Evolutionary conservation across 495 filamentous ascomycete genomes (phyloP).

Genomic region (Cudoniella acicularis): DNA sequence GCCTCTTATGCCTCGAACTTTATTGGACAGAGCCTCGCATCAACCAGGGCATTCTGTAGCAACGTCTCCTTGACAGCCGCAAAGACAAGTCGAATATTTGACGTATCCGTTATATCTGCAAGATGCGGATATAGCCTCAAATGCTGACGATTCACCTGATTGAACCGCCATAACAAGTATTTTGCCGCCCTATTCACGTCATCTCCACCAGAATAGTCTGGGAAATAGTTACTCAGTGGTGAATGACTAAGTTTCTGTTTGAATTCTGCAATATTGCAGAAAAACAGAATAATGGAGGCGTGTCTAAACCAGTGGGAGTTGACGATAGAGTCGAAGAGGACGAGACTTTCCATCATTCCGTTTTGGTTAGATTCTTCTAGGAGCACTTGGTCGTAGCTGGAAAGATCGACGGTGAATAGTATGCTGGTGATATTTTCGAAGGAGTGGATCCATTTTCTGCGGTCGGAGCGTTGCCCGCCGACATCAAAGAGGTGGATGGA

Average conservation of each 20-base stretch:
- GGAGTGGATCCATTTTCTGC: slow-evolving; percentile 99
- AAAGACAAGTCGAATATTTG: slow-evolving; percentile 95
- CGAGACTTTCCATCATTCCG: slow-evolving; percentile 97
- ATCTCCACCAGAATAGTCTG: slow-evolving; percentile 94
- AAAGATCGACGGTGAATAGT: slow-evolving; percentile 86
- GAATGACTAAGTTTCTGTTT: slow-evolving; percentile 87
- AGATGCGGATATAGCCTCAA: slow-evolving; percentile 96
- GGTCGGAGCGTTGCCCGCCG: slow-evolving; percentile 87
- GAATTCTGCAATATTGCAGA: slow-evolving; percentile 99
- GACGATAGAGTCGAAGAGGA: slow-evolving; percentile 98
- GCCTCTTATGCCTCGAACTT: too few species aligned
- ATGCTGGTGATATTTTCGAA: slow-evolving; percentile 98
- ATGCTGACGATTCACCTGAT: slow-evolving; percentile 95
- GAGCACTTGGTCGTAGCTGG: slow-evolving; percentile 96
- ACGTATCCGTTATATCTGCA: slow-evolving; percentile 96
- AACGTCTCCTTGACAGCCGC: slow-evolving; percentile 99
- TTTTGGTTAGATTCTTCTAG: slow-evolving; percentile 81
- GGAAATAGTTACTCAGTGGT: slow-evolving; percentile 89
- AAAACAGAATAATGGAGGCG: slow-evolving; percentile 95
- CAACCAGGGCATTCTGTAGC: slow-evolving; percentile 96
- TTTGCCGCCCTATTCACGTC: slow-evolving; percentile 97
- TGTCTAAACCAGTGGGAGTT: slow-evolving; percentile 99
- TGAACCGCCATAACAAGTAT: slow-evolving; percentile 96
- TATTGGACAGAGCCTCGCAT: too few species aligned
- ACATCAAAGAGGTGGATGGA: slow-evolving; percentile 99